Evolutionary conservation across 345 rosid genomes (phyloP), one percentile per base, ranked within the genome.

Genomic region (Salix dunnii): DNA sequence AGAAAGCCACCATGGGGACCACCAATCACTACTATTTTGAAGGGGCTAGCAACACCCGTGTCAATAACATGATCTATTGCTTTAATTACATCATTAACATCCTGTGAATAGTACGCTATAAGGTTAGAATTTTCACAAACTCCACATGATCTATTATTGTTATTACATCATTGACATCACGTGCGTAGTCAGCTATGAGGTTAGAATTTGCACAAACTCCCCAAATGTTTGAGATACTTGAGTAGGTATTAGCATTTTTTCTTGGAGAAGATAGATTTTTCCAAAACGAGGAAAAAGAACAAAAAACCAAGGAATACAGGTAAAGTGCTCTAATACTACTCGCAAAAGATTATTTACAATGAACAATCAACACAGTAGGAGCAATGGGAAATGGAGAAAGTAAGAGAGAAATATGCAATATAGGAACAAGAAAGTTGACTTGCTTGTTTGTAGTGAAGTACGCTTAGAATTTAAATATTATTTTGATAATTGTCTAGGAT

Each of bases 1-100:
- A 93, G 88, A 85, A 95, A 91, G 70, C 97, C 99, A 72, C 99
- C 99, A 73, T 95, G 98, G 65, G 99, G 93, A 81, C 91, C 91
- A 42, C 99, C 99, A 75, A 95, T 75, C 80, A 91, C 89, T 61
- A 91, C 82, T 77, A 93, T 83, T 84, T 85, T 90, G 72, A 93
- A 89, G 55, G 96, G 90, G 80, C 80, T 82, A 76, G 89, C 92
- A 63, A 93, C 87, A 84, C 93, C 96, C 76, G 76, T 65, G 70
- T 84, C 86, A 76, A 95, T 79, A 67, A 87, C 89, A 81, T 86
- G 86, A 85, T 93, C 96, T 69, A 95, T 79, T 70, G 99, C 98
- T 70, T 87, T 58, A 8, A 95, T 90, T 28, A 90, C 91, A 88
- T 95, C 99, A 66, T 81, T 86, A 61, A 91, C 97, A 81, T 93